Evolutionary conservation across 345 rosid species (phyloP), one percentile per base, ranked within the genome.

Genomic region (Populus deltoides): DNA sequence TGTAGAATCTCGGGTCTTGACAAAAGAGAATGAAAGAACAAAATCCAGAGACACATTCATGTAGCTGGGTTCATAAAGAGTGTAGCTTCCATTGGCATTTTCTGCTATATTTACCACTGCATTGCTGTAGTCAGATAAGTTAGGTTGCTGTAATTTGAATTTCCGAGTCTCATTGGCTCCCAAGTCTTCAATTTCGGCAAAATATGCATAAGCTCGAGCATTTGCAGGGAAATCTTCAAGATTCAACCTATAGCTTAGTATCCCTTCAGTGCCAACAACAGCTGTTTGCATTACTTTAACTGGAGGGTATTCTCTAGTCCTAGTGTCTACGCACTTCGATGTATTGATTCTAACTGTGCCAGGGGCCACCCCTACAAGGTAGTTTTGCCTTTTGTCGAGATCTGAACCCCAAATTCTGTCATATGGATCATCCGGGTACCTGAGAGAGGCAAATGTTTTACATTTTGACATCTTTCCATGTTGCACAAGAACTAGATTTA

Each of bases 401-500:
- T 97, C 99, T 8, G 99, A 97, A 68, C 89, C 93, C 99, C 99
- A 97, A 59, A 97, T 90, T 87, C 99, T 91, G 86, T 97, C 99
- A 74, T 93, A 97, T 3, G 98, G 97, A 84, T 97, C 99, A 86
- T 97, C 98, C 1, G 98, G 99, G 79, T 94, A 97, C 95, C 98
- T 97, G 87, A 76, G 79, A 82, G 29, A 59, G 65, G 65, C 65
- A 59, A 59, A 59, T 59, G 29, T 59, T 59, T 9, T n/a, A 10
- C 0, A 59, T n/a, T n/a, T n/a, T 59, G 63, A n/a, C 63, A 59
- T 24, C 15, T 59, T 59, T 59, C 29, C 13, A n/a, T 59, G 13
- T 24, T 49, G 39, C 71, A 49, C 63, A 22, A 71, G 59, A 75
- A 24, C 22, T 31, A 62, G 70, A 20, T 59, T 59, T n/a, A 59